phyloP scores from a whole-genome alignment of 208 protist species.

The Vickermania spadyakhi region DNA sequence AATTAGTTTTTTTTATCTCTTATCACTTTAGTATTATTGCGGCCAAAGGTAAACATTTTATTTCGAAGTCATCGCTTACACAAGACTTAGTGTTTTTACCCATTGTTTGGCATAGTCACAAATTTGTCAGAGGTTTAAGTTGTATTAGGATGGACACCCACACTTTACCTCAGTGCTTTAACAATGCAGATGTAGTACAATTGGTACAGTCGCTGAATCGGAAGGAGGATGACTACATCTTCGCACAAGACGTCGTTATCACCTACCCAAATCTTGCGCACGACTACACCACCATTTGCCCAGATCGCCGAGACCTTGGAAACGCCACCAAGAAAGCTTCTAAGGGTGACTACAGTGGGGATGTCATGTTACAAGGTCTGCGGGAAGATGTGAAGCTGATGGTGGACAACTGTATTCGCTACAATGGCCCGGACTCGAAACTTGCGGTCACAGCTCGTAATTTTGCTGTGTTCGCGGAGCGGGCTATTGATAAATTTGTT shows the following conservation, averaged over 20 bases:
- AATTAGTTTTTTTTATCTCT: no score
- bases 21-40: no score
- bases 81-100: no score
- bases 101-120: no score
- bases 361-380: constrained; percentile 38
- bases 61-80: no score
- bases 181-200: no score
- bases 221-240: constrained; percentile 59
- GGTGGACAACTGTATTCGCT: constrained; percentile 77
- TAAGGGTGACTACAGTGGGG: constrained; percentile 47
- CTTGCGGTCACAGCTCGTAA: constrained; percentile 34
- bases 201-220: constrained; percentile 66
- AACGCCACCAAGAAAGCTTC: constrained; percentile 54
- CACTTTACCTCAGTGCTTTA: no score
- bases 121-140: no score
- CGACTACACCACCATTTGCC: constrained; percentile 62
- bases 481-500: constrained; percentile 52
- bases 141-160: no score
- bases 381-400: constrained; percentile 67
- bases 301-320: constrained; percentile 60
- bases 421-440: constrained; percentile 50
- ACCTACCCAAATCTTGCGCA: constrained; percentile 70
- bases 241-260: constrained; percentile 61
- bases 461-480: constrained; percentile 62
- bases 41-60: no score